Base-by-base conservation (phyloP, 2,329 filamentous ascomycete genomes). In the Fusarium transvaalense region DNA sequence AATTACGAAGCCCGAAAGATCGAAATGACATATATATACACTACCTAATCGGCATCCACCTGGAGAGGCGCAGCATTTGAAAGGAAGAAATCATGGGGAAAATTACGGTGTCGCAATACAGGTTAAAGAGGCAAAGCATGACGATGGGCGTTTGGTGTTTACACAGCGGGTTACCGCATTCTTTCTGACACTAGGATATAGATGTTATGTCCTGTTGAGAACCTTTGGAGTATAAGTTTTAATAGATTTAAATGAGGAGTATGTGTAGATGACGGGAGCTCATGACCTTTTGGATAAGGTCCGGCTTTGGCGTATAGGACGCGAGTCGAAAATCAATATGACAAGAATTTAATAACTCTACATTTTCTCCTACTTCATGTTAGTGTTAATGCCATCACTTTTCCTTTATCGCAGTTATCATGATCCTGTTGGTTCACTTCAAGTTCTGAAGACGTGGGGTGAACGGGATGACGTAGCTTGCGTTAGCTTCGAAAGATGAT, bases 111-210 rank as follows among this genome's bases (percentile, higher is more conserved):
- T 70, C 46, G 60, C 56, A 47, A 41, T 61, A 73, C 53, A 66
- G 39, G 46, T 35, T 38, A 57, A 65, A 64, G 64, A 51, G 55
- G 54, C 56, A 71, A 73, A 58, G 54, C 65, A 71, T 71, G 71
- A 74, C 39, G 69, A 72, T 42, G 72, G 72, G 72, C 71, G 72
- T 74, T 72, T 68, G 69, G 61, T 64, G 68, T 69, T 68, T 57
- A 50, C 43, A 55, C 58, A 67, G 47, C 43, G 55, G 46, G 53
- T 74, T 72, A 48, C 72, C 62, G 64, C 67, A 71, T 72, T 71
- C 66, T 69, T 71, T 56, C 50, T 52, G 61, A 66, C 59, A 63
- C 61, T 55, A 54, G 60, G 65, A 64, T 34, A 50, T 53, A 61
- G 42, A 47, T 47, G 39, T 52, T 51, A 50, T 54, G 58, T 57